Base-by-base conservation (phyloP, 2,329 filamentous ascomycete species). In the Talaromyces verruculosus region DNA sequence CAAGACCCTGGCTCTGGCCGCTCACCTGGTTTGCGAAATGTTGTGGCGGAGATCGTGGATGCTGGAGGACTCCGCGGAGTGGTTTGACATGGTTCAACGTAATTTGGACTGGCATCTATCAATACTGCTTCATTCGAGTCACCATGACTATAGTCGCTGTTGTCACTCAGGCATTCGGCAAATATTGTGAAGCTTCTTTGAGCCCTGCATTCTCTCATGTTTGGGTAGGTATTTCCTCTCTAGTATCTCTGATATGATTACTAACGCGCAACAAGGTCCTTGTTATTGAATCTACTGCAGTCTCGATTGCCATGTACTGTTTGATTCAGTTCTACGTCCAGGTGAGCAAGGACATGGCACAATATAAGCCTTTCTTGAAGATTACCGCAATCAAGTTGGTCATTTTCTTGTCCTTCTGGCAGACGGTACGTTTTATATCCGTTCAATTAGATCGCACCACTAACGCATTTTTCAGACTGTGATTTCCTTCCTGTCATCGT, bases 351-450 rank as follows among this genome's bases (percentile, higher is more conserved):
- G 86, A 91, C 66, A 83, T 96, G 30, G 83, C 84, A 7, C 84
- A 89, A 63, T 87, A 96, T 74, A 84, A 81, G 19, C 90, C 92
- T 0, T 90, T 94, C 70, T 78, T 94, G 69, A 96, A 96, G 78
- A 88, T 96, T 30, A 75, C 92, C 22, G 90, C 91, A 72, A 95
- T 97, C 79, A 96, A 96, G 78, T 84, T 96, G 33, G 92, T 96
- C 73, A 92, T 96, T 73, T 96, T 96, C 82, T 84, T 97, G 70
- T 93, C 89, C 41, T 96, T 96, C 78, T 96, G 92, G 92, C 92
- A 97, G 74, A 83, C 81, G 37, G 82, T 84, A 72, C 69, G 79
- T 70, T 57, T 5, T 55, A 35, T 61, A 41, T 45, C 2, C 49
- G 8, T 33, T 51, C 19, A 37, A 43, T 43, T 15, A 11, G n/a